Conservation (phyloP, 2,329 filamentous ascomycete species). For the Aspergillus transmontanensis region DNA sequence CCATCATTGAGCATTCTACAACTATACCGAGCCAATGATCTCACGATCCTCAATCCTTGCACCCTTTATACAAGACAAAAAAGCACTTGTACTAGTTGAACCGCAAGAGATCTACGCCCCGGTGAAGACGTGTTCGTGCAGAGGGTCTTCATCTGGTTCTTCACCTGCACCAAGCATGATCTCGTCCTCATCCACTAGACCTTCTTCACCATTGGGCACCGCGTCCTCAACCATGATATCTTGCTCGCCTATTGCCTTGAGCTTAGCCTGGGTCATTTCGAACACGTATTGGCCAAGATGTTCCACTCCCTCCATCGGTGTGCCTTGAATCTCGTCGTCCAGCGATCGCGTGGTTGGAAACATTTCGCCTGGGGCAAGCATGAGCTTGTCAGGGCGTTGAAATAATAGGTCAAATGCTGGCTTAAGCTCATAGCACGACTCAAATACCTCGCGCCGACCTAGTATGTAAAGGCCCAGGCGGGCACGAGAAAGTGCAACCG, state of each 20-base stretch:
- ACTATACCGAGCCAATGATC: neutral
- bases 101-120: conserved; percentile 1
- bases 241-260: conserved; percentile 58
- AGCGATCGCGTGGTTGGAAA: conserved; percentile 67
- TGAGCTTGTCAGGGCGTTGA: conserved; percentile 76
- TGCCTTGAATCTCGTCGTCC: conserved; percentile 54
- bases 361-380: conserved; percentile 82
- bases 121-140: conserved; percentile 32
- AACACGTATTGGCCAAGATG: conserved; percentile 95
- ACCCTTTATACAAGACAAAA: neutral
- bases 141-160: conserved; percentile 37
- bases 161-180: conserved; percentile 37
- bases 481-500: conserved; percentile 90
- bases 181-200: conserved; percentile 37
- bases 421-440: conserved; percentile 82
- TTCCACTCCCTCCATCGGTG: conserved; percentile 85
- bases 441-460: conserved; percentile 84
- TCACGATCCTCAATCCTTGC: neutral
- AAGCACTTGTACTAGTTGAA: neutral
- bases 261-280: conserved; percentile 83
- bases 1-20: neutral
- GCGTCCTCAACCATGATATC: conserved; percentile 40
- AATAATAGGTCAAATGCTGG: conserved; percentile 82
- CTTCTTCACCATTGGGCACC: conserved; percentile 32
- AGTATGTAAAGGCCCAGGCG: conserved; percentile 90